Evolutionary conservation across 2,329 filamentous ascomycete genomes (phyloP).

Genomic region (Emergomyces africanus): DNA sequence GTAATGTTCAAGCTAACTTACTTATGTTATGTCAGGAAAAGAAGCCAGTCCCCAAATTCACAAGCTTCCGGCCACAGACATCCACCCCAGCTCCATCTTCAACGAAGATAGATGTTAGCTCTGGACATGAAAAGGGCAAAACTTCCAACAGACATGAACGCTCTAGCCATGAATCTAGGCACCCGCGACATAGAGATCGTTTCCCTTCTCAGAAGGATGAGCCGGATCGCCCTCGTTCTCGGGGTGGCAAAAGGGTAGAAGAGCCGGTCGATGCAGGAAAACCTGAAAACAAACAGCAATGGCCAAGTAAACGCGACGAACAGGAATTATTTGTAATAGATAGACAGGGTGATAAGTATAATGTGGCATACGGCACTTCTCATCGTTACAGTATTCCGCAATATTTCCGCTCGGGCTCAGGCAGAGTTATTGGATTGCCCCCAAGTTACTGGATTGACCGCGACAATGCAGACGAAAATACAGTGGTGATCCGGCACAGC

Average conservation of each 20-base stretch:
- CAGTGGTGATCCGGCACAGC: constrained; percentile 24
- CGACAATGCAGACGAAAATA: constrained; percentile 35
- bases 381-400: constrained; percentile 58
- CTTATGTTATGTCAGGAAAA: constrained; percentile 18
- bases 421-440: constrained; percentile 55
- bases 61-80: constrained; percentile 53
- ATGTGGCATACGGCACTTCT: constrained; percentile 59
- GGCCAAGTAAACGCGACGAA: constrained; percentile 9
- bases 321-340: constrained; percentile 49
- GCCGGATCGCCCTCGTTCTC: constrained; percentile 14
- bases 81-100: neutral
- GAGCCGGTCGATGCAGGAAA: no score
- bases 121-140: constrained; percentile 8
- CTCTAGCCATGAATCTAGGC: constrained; percentile 14
- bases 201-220: neutral
- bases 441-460: constrained; percentile 53
- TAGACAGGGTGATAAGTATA: constrained; percentile 61
- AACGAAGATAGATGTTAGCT: neutral
- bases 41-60: constrained; percentile 52
- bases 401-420: constrained; percentile 57
- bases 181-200: constrained; percentile 7
- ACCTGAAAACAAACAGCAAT: constrained; percentile 9
- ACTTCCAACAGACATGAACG: constrained; percentile 6
- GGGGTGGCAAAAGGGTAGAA: neutral
- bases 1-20: neutral